Evolutionary conservation across 2,329 filamentous ascomycete genomes (phyloP).

Genomic region (Nigrograna mackinnonii): DNA sequence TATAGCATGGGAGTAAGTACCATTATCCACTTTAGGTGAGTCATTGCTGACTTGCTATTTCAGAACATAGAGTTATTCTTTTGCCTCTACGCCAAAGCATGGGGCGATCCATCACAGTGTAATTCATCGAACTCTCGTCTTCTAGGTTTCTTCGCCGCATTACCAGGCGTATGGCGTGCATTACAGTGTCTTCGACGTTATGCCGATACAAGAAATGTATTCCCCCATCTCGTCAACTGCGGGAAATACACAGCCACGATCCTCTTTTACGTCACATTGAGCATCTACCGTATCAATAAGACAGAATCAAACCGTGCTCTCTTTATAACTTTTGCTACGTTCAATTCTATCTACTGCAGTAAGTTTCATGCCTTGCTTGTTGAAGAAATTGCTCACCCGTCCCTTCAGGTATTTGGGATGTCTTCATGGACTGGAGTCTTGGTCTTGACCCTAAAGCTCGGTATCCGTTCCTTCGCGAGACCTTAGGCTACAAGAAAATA

Average conservation of each 20-base stretch:
- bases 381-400: neutral
- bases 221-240: conserved; percentile 90
- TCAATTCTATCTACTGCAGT: conserved; percentile 85
- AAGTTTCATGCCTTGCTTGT: conserved; percentile 37
- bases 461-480: conserved; percentile 66
- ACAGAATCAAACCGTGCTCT: conserved; percentile 63
- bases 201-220: conserved; percentile 80
- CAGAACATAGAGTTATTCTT: conserved; percentile 90
- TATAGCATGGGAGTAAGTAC: conserved; percentile 80
- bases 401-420: conserved; percentile 76
- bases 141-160: conserved; percentile 79
- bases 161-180: conserved; percentile 89
- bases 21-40: neutral
- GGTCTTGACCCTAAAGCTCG: conserved; percentile 75
- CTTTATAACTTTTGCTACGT: conserved; percentile 78
- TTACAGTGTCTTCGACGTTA: conserved; percentile 92
- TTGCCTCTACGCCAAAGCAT: conserved; percentile 82
- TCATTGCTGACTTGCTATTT: neutral
- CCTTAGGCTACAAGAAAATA: conserved; percentile 74
- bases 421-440: conserved; percentile 96
- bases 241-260: conserved; percentile 91
- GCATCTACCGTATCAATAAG: conserved; percentile 77
- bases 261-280: conserved; percentile 75
- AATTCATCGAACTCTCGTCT: conserved; percentile 84
- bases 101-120: conserved; percentile 74